phyloP scores from a whole-genome alignment of 371 early-diverging fungal genomes.

The Mucor plumbeus region DNA sequence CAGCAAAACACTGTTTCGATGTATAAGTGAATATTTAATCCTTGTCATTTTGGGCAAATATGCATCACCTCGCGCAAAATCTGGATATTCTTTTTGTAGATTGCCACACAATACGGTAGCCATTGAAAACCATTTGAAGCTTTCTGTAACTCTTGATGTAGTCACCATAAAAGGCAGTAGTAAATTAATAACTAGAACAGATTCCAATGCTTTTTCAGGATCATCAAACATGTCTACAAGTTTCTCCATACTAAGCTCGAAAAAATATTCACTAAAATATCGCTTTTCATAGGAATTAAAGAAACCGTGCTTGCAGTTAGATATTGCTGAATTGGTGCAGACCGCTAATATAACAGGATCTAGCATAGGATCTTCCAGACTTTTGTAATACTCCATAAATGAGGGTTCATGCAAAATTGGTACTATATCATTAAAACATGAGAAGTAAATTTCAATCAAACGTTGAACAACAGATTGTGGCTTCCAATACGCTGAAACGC shows the following conservation, averaged over 20 bases:
- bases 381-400: slow-evolving; percentile 13
- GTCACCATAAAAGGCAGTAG: slow-evolving; percentile 12
- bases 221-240: slow-evolving; percentile 28
- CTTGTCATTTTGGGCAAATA: not conserved
- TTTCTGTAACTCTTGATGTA: slow-evolving; percentile 13
- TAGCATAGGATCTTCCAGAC: slow-evolving; percentile 10
- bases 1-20: slow-evolving; percentile 12
- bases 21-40: slow-evolving; percentile 13
- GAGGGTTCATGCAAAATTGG: slow-evolving; percentile 24
- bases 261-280: slow-evolving; percentile 27
- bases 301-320: slow-evolving; percentile 15
- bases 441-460: slow-evolving; percentile 20
- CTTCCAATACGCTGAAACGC: not conserved
- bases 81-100: slow-evolving; percentile 7
- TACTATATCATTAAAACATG: slow-evolving; percentile 12
- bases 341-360: slow-evolving; percentile 26
- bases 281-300: slow-evolving; percentile 22
- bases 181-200: slow-evolving; percentile 17
- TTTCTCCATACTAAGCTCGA: slow-evolving; percentile 8
- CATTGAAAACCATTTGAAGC: slow-evolving; percentile 19
- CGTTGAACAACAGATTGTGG: slow-evolving; percentile 1
- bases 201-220: slow-evolving; percentile 18
- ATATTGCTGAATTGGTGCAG: slow-evolving; percentile 8
- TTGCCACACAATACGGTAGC: not conserved
- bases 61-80: not conserved